Conservation (phyloP, 2,329 filamentous ascomycete species). For the Ophiostoma tasmaniense region DNA sequence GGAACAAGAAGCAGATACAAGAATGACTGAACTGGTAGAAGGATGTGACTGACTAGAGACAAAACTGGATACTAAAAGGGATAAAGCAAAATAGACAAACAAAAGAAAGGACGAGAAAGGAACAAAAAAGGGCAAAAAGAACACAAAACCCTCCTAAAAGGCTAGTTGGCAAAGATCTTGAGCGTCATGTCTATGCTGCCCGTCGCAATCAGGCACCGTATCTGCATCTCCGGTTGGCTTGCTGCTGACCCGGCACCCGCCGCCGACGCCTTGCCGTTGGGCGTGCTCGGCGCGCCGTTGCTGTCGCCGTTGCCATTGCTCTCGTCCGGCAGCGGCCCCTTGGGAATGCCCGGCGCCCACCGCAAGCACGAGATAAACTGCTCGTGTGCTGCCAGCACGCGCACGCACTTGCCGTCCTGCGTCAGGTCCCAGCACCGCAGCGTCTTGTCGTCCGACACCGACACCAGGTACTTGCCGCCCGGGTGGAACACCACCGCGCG, state of each 20-base stretch:
- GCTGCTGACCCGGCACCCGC: neutral
- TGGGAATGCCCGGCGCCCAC: slow-evolving; percentile 73
- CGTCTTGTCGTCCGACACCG: slow-evolving; percentile 82
- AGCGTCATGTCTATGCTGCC: slow-evolving; percentile 77
- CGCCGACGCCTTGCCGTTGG: slow-evolving; percentile 23
- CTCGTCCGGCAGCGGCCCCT: slow-evolving; percentile 38
- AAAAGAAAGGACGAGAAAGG: too few species aligned
- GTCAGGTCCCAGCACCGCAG: slow-evolving; percentile 87
- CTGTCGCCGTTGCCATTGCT: slow-evolving; percentile 20
- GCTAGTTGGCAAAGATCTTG: slow-evolving; percentile 61
- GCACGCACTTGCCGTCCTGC: slow-evolving; percentile 86
- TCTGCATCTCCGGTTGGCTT: slow-evolving; percentile 44
- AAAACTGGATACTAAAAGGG: neutral
- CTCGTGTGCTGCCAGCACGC: slow-evolving; percentile 65
- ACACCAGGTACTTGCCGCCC: slow-evolving; percentile 81
- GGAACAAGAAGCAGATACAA: neutral
- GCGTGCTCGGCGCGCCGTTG: slow-evolving; percentile 29
- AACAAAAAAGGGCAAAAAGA: neutral
- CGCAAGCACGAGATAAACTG: slow-evolving; percentile 81
- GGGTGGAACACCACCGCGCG: slow-evolving; percentile 81
- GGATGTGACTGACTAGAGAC: neutral
- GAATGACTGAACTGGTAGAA: neutral
- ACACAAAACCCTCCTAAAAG: neutral
- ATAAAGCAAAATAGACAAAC: neutral
- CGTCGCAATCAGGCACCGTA: slow-evolving; percentile 79